Base-by-base conservation (phyloP, 148 eudicot genomes). In the Vaccinium vitisidaea region DNA sequence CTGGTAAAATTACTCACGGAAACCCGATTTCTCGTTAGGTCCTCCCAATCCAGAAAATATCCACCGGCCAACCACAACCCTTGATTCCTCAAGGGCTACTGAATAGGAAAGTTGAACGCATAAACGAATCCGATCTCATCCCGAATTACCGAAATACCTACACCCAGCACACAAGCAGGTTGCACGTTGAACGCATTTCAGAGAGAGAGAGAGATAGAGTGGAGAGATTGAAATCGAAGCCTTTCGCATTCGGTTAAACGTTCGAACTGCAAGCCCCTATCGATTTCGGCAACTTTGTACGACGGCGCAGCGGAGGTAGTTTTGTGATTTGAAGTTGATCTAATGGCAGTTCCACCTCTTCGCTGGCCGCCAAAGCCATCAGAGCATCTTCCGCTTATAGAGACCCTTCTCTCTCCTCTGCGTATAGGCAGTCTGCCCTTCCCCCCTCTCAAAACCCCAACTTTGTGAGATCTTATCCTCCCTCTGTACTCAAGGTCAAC, bases 301-400 rank as follows among this genome's bases (percentile, higher is more conserved):
- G 27, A 23, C 25, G 48, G 32, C 46, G 46, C 54, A 36, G 71
- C 4, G 50, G 79, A 13, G 21, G 65, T 18, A 27, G 77, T 36
- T 61, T 12, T 10, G 30, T 77, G 50, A n/a, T 7, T 53, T 25
- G 21, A 21, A 12, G 8, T 18, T 9, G 61, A 15, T 58, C 36
- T 6, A 46, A 90, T 88, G 90, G 92, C 90, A 11, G 84, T 86
- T 82, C 91, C 23, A 82, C 89, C 25, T 87, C 91, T 16, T 89
- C 91, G 16, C 90, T 90, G 5, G 92, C 89, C 59, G 82, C 92
- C 55, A 90, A 88, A 85, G 92, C 92, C 48, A 88, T 90, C 61
- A 84, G 90, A 88, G 92, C 92, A 21, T 90, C 92, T 1, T 82
- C 92, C 6, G 86, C 90, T 14, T 83, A 77, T 63, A 79, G 86